A percentile compares a stretch with the other conserved stretches of the same genome.
phyloP scores from a whole-genome alignment of 1,139 yeast species.

The Candida sp. region DNA sequence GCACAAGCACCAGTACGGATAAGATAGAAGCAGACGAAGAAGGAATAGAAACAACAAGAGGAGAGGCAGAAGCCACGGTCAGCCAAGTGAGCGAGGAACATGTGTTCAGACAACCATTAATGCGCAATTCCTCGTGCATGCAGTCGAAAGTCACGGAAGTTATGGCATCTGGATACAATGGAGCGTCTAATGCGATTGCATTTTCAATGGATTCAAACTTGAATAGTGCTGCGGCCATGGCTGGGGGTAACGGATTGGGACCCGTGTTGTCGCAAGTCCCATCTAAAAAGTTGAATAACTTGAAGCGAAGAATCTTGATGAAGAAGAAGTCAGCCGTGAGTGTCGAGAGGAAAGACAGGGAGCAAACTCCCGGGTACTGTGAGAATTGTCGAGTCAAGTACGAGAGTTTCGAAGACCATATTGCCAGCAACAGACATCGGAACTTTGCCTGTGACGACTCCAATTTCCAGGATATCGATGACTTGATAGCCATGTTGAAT shows the following conservation, averaged over 20 bases:
- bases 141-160: constrained; percentile 55
- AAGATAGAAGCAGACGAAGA: constrained; percentile 18
- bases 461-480: constrained; percentile 81
- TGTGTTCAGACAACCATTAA: constrained; percentile 28
- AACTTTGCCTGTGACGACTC: constrained; percentile 75
- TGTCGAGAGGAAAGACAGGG: constrained; percentile 50
- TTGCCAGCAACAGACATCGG: constrained; percentile 71
- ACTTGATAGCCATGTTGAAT: constrained; percentile 55
- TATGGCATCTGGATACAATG: constrained; percentile 76
- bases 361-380: constrained; percentile 72
- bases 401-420: constrained; percentile 80
- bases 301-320: constrained; percentile 56
- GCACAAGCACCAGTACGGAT: constrained; percentile 37
- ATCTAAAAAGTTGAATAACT: constrained; percentile 64
- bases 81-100: constrained; percentile 13
- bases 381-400: constrained; percentile 93
- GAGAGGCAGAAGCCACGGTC: constrained; percentile 4
- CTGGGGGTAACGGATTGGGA: constrained; percentile 70
- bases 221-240: constrained; percentile 32
- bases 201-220: constrained; percentile 50
- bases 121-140: constrained; percentile 35
- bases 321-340: constrained; percentile 35
- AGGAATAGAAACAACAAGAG: neutral
- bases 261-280: constrained; percentile 71
- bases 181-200: constrained; percentile 54